Base-by-base conservation (phyloP, 2,329 filamentous ascomycete species). In the Colletotrichum tropicicola region DNA sequence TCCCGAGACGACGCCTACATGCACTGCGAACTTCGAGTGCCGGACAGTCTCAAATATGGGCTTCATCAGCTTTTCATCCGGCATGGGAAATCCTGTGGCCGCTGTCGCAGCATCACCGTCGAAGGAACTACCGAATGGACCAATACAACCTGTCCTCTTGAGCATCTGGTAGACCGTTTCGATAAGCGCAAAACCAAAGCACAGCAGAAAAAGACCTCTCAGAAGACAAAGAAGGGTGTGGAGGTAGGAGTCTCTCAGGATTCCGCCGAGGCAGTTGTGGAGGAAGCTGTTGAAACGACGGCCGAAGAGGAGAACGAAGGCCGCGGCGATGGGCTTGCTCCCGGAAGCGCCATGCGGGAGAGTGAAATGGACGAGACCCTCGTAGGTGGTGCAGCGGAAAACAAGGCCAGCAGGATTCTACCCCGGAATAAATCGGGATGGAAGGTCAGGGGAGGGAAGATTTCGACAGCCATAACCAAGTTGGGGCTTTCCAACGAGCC, bases 71-170 rank as follows among this genome's bases (percentile, higher is more conserved):
- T 88, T 4, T 82, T 88, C 62, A 84, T 87, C 21, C 76, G 78
- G 8, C 86, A 87, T 63, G 85, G 85, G 0, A 79, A 84, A 67
- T 74, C 71, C 1, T 87, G 85, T 60, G 74, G 73, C 30, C 77
- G 80, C 45, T 87, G 85, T 70, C 78, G 76, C 59, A 75, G 77
- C 53, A 74, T 70, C 25, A 92, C 90, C 0, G 85, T 85, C 0
- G 80, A 86, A 68, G 84, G 83, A 1, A 90, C 85, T 52, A 83
- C 83, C 25, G 85, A 84, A 0, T 93, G 91, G 89, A 81, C 88
- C 4, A 79, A 87, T 15, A 85, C 73, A 2, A 70, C 73, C 6
- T 82, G 81, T 54, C 80, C 79, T 2, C 70, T 83, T 1, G 81
- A 83, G 65, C 71, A 77, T n/a, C 73, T 83, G 6, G 70, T 83